Base-by-base conservation (phyloP, 2,329 filamentous ascomycete genomes). In the Colletotrichum cereale region DNA sequence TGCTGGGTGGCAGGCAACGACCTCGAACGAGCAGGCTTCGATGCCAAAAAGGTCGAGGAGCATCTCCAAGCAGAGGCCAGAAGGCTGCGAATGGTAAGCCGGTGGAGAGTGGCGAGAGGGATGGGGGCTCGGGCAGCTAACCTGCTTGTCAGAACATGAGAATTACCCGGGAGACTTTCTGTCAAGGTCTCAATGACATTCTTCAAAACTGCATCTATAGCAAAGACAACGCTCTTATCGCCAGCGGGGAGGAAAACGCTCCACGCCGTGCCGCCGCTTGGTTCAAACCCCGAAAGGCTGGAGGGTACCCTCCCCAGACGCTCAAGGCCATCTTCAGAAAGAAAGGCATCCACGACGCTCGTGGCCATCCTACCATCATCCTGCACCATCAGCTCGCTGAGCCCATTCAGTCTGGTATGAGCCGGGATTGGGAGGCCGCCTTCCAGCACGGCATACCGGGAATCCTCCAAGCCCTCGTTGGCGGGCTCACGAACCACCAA, bases 291-390 rank as follows among this genome's bases (percentile, higher is more conserved):
- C 12, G 10, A 1, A 26, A 29, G 3, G n/a, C 4, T 5, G n/a
- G 36, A 3, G 55, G 55, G 1, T 18, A 18, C 10, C 2, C 2
- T 1, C n/a, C 11, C 3, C 2, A 2, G 21, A 57, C 55, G 2
- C 18, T 57, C 36, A 57, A 14, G 10, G n/a, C 55, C 7, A 10
- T 57, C 3, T 57, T 36, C 38, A 40, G 24, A 11, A 42, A 42
- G 6, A 18, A 29, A 1, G 36, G 36, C 0, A 0, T 11, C 0
- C 36, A 42, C 18, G 5, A 5, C 5, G 5, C 16, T 3, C 12
- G n/a, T 3, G 34, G 34, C 21, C 50, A 29, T 3, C 26, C n/a
- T 1, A 1, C 12, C 3, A 14, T 57, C 55, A 4, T 11, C n/a
- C 1, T 57, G 6, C 12, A 57, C n/a, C 8, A 38, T 2, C 5